Percentiles rank a stretch among this genome's conserved stretches.
Conservation (phyloP, 805 yeast genomes). For the Huiozyma sinensis region DNA sequence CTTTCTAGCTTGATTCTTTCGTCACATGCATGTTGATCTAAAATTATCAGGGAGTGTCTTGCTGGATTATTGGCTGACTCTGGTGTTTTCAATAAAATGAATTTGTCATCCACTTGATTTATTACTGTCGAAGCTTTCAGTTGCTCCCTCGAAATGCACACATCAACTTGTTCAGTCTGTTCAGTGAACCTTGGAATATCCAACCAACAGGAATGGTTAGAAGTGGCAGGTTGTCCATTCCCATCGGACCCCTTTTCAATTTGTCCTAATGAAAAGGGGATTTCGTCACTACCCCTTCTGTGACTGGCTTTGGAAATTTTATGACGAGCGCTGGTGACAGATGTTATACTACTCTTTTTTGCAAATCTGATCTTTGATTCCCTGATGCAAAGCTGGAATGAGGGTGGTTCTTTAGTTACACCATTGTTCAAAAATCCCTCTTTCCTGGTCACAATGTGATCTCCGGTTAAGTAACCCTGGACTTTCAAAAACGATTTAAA, state of each 20-base stretch:
- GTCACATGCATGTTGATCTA: conserved; percentile 84
- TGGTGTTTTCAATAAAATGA: conserved; percentile 38
- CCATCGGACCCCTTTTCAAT: neutral
- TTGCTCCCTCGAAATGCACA: conserved; percentile 8
- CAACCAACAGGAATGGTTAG: conserved; percentile 5
- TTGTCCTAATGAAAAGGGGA: no score
- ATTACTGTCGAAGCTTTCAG: conserved; percentile 29
- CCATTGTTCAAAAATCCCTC: no score
- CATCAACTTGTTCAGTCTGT: neutral
- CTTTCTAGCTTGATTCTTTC: conserved; percentile 59
- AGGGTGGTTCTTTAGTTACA: no score
- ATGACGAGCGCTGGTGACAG: no score
- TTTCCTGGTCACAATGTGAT: neutral
- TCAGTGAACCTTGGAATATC: conserved; percentile 2
- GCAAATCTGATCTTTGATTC: no score
- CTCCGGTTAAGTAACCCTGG: conserved; percentile 12
- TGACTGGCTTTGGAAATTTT: no score
- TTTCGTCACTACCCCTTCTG: no score
- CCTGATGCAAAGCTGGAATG: no score
- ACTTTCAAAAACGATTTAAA: conserved; percentile 22
- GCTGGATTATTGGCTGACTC: neutral
- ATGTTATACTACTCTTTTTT: no score
- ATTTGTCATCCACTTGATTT: conserved; percentile 53
- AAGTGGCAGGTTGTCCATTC: neutral
- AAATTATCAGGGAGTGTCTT: conserved; percentile 27